A percentile compares a stretch with the other conserved stretches of the same genome.
phyloP scores from a whole-genome alignment of 139 green algal genomes.

The Picochlorum sp. region DNA sequence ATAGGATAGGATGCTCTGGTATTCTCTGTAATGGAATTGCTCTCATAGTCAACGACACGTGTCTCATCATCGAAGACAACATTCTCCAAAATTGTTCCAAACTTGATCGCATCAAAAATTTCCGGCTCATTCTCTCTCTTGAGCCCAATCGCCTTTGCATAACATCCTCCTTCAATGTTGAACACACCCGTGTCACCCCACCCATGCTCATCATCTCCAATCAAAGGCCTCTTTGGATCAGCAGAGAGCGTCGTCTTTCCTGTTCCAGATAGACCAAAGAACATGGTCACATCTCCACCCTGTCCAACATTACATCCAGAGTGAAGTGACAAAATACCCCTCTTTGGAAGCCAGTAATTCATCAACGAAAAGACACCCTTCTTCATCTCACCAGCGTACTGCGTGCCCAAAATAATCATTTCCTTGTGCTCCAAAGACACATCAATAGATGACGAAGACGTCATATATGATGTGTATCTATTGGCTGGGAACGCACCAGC shows the following conservation, averaged over 20 bases:
- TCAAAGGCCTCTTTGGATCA: slow-evolving; percentile 71
- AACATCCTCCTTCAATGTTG: slow-evolving; percentile 96
- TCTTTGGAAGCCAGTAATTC: slow-evolving; percentile 87
- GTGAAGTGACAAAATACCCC: slow-evolving; percentile 80
- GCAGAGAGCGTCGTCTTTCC: slow-evolving; percentile 73
- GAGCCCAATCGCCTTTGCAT: slow-evolving; percentile 87
- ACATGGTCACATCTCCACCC: slow-evolving; percentile 65
- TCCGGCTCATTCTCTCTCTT: slow-evolving; percentile 72
- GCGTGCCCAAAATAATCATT: slow-evolving; percentile 78
- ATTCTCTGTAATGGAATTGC: slow-evolving; percentile 77
- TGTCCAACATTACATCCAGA: slow-evolving; percentile 78
- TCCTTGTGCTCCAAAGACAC: slow-evolving; percentile 66
- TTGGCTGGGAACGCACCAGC: slow-evolving; percentile 81
- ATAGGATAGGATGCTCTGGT: slow-evolving; percentile 93
- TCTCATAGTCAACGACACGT: slow-evolving; percentile 6
- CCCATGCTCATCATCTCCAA: slow-evolving; percentile 93
- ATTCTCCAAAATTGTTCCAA: slow-evolving; percentile 90
- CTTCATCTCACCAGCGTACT: slow-evolving; percentile 69
- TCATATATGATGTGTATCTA: slow-evolving; percentile 83
- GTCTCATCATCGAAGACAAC: slow-evolving; percentile 52
- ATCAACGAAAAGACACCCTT: slow-evolving; percentile 55
- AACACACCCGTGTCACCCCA: slow-evolving; percentile 81
- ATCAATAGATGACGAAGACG: slow-evolving; percentile 75
- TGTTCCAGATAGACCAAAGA: slow-evolving; percentile 80
- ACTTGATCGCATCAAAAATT: slow-evolving; percentile 85